phyloP scores from a whole-genome alignment of 2,329 filamentous ascomycete genomes.

The Botrytis galanthina region DNA sequence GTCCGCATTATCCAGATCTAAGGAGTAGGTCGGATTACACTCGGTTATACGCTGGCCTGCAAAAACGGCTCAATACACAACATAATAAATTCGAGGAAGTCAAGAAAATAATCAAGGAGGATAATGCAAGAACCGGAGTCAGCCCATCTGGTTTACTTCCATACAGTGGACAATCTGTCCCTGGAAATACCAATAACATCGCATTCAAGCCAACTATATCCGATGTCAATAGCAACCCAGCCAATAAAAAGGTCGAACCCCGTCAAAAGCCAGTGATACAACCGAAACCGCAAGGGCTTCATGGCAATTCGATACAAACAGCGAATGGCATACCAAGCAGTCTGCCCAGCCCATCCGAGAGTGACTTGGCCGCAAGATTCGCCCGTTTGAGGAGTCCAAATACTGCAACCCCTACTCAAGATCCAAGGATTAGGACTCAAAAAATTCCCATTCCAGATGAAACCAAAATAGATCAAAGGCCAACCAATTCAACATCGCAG shows the following conservation, averaged over 20 bases:
- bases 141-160: constrained; percentile 14
- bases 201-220: neutral
- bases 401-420: constrained; percentile 45
- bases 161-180: neutral
- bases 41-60: constrained; percentile 50
- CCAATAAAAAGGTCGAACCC: neutral
- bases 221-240: neutral
- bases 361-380: constrained; percentile 57
- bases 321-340: constrained; percentile 33
- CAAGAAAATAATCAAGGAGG: constrained; percentile 58
- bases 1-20: constrained; percentile 69
- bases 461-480: constrained; percentile 8
- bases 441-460: constrained; percentile 44
- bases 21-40: constrained; percentile 53
- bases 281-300: constrained; percentile 66
- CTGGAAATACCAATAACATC: constrained; percentile 25
- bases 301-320: constrained; percentile 57
- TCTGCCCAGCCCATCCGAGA: constrained; percentile 33
- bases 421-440: constrained; percentile 53
- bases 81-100: constrained; percentile 54
- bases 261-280: constrained; percentile 46
- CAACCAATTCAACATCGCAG: constrained; percentile 5
- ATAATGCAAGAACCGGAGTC: constrained; percentile 62
- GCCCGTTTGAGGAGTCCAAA: constrained; percentile 49
- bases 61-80: constrained; percentile 50